Evolutionary conservation across 352 stramenopile genomes (phyloP).

Genomic region (Pythium diclinum): DNA sequence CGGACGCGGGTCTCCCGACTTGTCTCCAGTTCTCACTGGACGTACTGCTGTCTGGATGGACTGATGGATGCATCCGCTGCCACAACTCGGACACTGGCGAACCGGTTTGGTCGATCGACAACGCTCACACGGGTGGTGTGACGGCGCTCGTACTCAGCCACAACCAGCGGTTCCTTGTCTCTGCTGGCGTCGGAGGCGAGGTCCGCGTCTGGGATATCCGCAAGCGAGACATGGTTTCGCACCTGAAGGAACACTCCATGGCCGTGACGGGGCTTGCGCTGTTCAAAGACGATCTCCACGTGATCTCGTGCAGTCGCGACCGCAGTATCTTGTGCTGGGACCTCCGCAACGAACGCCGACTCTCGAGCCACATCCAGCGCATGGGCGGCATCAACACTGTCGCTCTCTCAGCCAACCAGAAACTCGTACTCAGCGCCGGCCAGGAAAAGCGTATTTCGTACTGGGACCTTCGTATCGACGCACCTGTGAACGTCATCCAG

Average conservation of each 20-base stretch:
- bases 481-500: slow-evolving; percentile 74
- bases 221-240: slow-evolving; percentile 85
- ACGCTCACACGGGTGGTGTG: slow-evolving; percentile 87
- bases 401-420: slow-evolving; percentile 84
- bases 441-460: slow-evolving; percentile 92
- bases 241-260: slow-evolving; percentile 92
- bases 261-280: slow-evolving; percentile 81
- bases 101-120: slow-evolving; percentile 86
- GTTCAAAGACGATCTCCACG: slow-evolving; percentile 89
- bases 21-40: slow-evolving; percentile 85
- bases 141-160: slow-evolving; percentile 88
- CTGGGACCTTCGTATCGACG: slow-evolving; percentile 89
- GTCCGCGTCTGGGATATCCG: slow-evolving; percentile 93
- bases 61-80: slow-evolving; percentile 84
- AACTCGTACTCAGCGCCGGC: slow-evolving; percentile 87
- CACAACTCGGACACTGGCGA: slow-evolving; percentile 85
- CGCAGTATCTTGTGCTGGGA: slow-evolving; percentile 93
- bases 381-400: slow-evolving; percentile 93
- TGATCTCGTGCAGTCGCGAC: slow-evolving; percentile 87
- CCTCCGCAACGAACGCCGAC: slow-evolving; percentile 78
- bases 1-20: slow-evolving; percentile 58
- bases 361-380: slow-evolving; percentile 88
- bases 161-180: slow-evolving; percentile 88
- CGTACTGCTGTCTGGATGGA: slow-evolving; percentile 89
- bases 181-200: slow-evolving; percentile 78